phyloP scores from a whole-genome alignment of 441 rosid species.

The Iberis amara region DNA sequence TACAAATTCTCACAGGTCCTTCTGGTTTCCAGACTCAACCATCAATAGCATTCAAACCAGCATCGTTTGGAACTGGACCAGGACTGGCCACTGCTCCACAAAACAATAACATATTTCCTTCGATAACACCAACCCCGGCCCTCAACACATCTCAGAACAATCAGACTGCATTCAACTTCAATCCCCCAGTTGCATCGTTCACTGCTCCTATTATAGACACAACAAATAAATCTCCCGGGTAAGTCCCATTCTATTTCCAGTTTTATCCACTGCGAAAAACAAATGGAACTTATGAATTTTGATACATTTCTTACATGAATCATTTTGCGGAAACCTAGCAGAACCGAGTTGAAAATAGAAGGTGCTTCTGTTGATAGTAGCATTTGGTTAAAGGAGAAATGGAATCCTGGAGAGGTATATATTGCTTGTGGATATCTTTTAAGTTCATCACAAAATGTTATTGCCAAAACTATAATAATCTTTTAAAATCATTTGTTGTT shows the following conservation, averaged over 20 bases:
- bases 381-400: conserved; percentile 74
- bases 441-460: background rate
- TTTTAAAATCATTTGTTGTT: conserved; percentile 6
- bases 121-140: conserved; percentile 10
- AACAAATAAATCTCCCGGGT: conserved; percentile 27
- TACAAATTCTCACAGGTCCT: conserved; percentile 27
- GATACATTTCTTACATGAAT: conserved; percentile 13
- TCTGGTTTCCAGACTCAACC: conserved; percentile 24
- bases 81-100: conserved; percentile 26
- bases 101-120: conserved; percentile 25
- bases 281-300: conserved; percentile 12
- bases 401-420: conserved; percentile 84
- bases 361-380: conserved; percentile 43
- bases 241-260: conserved; percentile 18
- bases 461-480: background rate
- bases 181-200: conserved; percentile 21
- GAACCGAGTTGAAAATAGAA: conserved; percentile 38
- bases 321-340: conserved; percentile 28
- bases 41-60: conserved; percentile 27
- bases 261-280: background rate
- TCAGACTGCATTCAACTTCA: conserved; percentile 24
- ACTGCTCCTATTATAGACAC: conserved; percentile 13
- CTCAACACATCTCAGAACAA: conserved; percentile 23
- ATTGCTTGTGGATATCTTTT: background rate
- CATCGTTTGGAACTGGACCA: conserved; percentile 31